Conservation (phyloP, 768 basidiomycete genomes). For the Phaeolepiota aurea region DNA sequence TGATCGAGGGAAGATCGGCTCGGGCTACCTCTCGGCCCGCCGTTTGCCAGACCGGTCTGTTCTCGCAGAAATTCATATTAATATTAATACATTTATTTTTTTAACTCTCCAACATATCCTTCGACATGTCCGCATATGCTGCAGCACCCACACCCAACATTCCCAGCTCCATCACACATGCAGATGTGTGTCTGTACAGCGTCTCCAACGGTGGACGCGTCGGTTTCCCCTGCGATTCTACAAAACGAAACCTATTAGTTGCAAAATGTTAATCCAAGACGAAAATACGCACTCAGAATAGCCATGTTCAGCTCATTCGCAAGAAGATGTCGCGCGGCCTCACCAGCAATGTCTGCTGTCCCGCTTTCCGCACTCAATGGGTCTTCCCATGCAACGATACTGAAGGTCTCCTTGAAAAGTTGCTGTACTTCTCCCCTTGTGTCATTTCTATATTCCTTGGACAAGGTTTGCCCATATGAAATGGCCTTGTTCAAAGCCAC, state of each 20-base stretch:
- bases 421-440: slow-evolving; percentile 53
- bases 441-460: slow-evolving; percentile 60
- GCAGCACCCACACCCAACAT: slow-evolving; percentile 66
- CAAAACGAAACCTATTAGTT: slow-evolving; percentile 2
- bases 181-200: slow-evolving; percentile 67
- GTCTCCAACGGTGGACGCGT: slow-evolving; percentile 65
- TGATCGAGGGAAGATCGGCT: background rate
- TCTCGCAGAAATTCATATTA: background rate
- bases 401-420: slow-evolving; percentile 67
- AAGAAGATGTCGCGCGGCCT: slow-evolving; percentile 53
- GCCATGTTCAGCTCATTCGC: slow-evolving; percentile 76
- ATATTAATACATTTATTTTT: no score
- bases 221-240: slow-evolving; percentile 76
- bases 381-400: slow-evolving; percentile 74
- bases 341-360: slow-evolving; percentile 60
- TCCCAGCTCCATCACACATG: slow-evolving; percentile 64
- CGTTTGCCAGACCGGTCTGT: background rate
- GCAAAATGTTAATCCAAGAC: no score
- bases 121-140: slow-evolving; percentile 73
- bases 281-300: slow-evolving; percentile 57
- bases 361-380: slow-evolving; percentile 60
- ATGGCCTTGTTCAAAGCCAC: slow-evolving; percentile 58
- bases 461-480: slow-evolving; percentile 64
- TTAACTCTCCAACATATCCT: slow-evolving; percentile 53
- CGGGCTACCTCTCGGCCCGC: background rate